Evolutionary conservation across 768 basidiomycete genomes (phyloP), one percentile per base, ranked within the genome.

Genomic region (Leccinum disarticulatum): DNA sequence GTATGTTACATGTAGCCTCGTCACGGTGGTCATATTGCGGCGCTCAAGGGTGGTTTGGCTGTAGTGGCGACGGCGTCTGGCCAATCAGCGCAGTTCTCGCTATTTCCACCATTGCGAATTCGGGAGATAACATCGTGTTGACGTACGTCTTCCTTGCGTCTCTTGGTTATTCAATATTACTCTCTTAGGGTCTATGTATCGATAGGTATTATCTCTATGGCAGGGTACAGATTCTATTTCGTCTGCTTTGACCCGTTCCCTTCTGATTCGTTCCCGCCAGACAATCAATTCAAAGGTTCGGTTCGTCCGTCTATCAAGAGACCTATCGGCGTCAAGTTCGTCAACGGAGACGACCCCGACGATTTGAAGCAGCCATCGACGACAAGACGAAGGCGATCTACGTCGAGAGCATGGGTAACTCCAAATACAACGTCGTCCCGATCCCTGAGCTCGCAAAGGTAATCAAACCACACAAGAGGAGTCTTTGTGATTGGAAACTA

Each of bases 61-160:
- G 87, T 86, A 3, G 74, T 88, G 0, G 76, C 86, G 0, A 70
- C 80, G 6, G 70, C 86, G 0, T 84, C 83, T 48, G 88, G 86
- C 2, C 86, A 86, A 61, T 73, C 84, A 2, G 88, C 87, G 0
- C 85, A 86, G 60, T 83, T 85, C 66, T 87, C 73, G 80, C 85
- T 0, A 77, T 88, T 49, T 74, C 79, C 1, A 77, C 81, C 2
- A 73, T 87, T n/a, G 80, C 83, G 1, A 63, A 72, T n/a, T 54
- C 74, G 1, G 87, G 87, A 1, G 87, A 89, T 65, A 89, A 89
- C 62, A 85, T 89, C 22, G 22, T 22, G 4, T 78, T 82, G 2
- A 81, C 82, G 83, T 83, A 53, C 62, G 77, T 73, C 13, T 9
- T 10, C 17, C 22, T 51, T 25, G 14, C 13, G 2, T 17, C 36